Base-by-base conservation (phyloP, 768 basidiomycete genomes). In the Pisolithus albus region DNA sequence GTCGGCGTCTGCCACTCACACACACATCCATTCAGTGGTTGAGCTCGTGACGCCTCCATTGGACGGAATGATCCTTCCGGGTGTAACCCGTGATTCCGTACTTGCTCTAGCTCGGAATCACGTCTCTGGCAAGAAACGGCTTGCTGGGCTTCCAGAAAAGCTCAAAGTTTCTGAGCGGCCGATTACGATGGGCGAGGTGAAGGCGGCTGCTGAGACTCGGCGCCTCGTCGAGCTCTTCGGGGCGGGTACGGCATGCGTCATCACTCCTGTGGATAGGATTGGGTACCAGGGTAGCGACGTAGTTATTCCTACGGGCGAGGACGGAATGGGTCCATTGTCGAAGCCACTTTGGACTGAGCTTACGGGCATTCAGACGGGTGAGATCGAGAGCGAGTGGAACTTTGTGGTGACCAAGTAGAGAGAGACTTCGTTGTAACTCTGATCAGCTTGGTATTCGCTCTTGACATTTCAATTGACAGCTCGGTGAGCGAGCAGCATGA, bases 341-440 rank as follows among this genome's bases (percentile, higher is more conserved):
- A 67, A 69, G 46, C 72, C 73, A 6, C 65, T 82, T 26, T 72
- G 78, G 65, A 71, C 70, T 46, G 68, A 76, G 52, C 73, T 83
- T 2, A 70, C 72, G 8, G 78, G 72, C 5, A 82, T 88, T 50
- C 91, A 95, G 69, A 84, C 82, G 55, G 92, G 92, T 4, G 68
- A 70, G 55, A 83, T 92, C 51, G 71, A 78, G 41, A 88, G 87
- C 64, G 81, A 85, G 26, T 95, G 92, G 92, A 87, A 82, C 62
- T 82, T 87, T 23, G 64, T 75, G 8, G 78, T 76, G 5, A 41
- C 56, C 37, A 59, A 68, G 51, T 66, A 64, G 49, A 38, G 23
- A 6, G 16, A 5, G 21, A 23, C 4, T 21, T 39, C 10, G 38
- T 39, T 41, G 18, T 41, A 41, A 7, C 19, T 21, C 18, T 21